Evolutionary conservation across 1,284 basidiomycete species (phyloP), one percentile per base, ranked within the genome.

Genomic region (Cutaneotrichosporon cavernicola): DNA sequence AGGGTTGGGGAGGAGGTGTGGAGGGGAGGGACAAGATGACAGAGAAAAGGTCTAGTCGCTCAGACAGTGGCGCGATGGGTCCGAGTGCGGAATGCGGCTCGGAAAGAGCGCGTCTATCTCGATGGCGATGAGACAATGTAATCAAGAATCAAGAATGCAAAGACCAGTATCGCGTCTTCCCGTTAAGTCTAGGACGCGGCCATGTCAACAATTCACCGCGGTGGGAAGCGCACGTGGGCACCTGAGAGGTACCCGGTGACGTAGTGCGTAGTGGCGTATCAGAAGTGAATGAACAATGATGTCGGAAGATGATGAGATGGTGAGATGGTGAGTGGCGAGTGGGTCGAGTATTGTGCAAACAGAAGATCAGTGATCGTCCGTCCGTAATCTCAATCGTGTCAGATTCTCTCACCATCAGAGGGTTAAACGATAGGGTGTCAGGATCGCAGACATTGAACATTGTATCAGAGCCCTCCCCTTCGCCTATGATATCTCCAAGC

Each of bases 121-220:
- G 49, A 26, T 30, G 22, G 55, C 55, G 36, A 40, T 31, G 55
- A 43, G 36, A 46, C 46, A 16, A 10, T 36, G 31, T 21, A 18
- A 34, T 7, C 9, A 22, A 46, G 30, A 32, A 40, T 16, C 13
- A 36, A 36, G 36, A 36, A 21, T 49, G 2, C n/a, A n/a, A 49
- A 21, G 47, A 49, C 1, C 47, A 49, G 9, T 49, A 26, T 49
- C 21, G 21, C 22, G 47, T 49, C n/a, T 36, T 1, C 34, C 7
- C 34, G 7, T 36, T 13, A 36, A 5, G 22, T 26, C n/a, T 5
- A 18, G 13, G 21, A 21, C 22, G 21, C 47, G 22, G 47, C 16
- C 47, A 26, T 51, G 49, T 51, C 30, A 51, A 51, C 21, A 26
- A 51, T 10, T 51, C 30, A 22, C 49, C 49, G 49, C 49, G 49